A percentile compares a stretch with the other conserved stretches of the same genome.
phyloP scores from a whole-genome alignment of 345 rosid species.

The Eucalyptus globulus region DNA sequence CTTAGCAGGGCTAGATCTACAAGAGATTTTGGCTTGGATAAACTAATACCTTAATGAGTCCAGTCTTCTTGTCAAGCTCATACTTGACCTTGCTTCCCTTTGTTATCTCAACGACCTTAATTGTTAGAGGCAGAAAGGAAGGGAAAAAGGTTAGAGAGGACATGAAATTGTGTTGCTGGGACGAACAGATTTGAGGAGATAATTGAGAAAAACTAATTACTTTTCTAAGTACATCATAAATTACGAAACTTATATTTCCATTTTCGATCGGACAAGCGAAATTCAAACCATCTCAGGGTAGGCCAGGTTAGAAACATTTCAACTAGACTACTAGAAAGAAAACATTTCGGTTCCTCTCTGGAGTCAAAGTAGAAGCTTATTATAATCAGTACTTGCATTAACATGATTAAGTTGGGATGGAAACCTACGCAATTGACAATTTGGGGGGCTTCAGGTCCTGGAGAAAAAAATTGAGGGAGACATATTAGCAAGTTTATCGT shows the following conservation, averaged over 20 bases:
- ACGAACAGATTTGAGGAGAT: neutral
- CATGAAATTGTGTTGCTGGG: neutral
- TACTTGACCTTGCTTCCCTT: slow-evolving; percentile 98
- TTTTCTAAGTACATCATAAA: neutral
- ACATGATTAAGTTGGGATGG: neutral
- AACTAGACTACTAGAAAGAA: neutral
- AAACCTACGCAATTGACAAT: slow-evolving; percentile 56
- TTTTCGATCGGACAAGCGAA: neutral
- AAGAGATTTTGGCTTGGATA: neutral
- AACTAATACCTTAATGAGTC: slow-evolving; percentile 66
- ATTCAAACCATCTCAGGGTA: neutral
- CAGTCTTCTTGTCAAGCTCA: slow-evolving; percentile 95
- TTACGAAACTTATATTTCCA: neutral
- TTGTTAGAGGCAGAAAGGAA: neutral
- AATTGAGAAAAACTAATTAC: neutral
- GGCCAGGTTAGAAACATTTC: neutral
- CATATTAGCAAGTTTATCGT: neutral
- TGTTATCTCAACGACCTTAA: slow-evolving; percentile 89
- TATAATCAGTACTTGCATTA: neutral
- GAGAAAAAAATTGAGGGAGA: neutral
- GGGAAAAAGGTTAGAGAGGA: neutral
- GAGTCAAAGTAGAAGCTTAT: neutral
- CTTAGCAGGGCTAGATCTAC: neutral
- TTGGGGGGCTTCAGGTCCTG: slow-evolving; percentile 88
- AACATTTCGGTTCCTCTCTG: neutral